Evolutionary conservation across 2,329 filamentous ascomycete species (phyloP).

Genomic region (Pseudopyrenochaeta lycopersici): DNA sequence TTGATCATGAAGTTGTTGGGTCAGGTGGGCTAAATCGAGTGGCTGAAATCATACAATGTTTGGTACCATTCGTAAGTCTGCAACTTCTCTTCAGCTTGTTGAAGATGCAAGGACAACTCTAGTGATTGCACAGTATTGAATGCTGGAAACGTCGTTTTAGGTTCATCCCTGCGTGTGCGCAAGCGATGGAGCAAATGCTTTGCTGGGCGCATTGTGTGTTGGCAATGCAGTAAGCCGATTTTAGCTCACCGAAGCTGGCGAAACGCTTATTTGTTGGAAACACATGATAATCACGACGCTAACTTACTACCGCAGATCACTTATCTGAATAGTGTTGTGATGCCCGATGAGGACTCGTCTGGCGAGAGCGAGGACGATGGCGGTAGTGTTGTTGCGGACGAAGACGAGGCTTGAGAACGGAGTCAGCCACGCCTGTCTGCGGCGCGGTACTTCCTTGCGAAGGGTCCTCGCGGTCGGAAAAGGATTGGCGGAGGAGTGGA

Average conservation of each 20-base stretch:
- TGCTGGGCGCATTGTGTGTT: constrained; percentile 34
- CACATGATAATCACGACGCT: constrained; percentile 25
- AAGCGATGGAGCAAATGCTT: constrained; percentile 19
- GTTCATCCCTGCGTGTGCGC: constrained; percentile 28
- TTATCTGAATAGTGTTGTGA: constrained; percentile 60
- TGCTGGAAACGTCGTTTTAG: constrained; percentile 8
- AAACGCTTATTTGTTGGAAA: constrained; percentile 12
- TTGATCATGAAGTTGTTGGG: constrained; percentile 69
- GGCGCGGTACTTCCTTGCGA: constrained; percentile 21
- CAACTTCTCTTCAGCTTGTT: background rate
- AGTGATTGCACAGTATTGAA: constrained; percentile 6
- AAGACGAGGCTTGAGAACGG: constrained; percentile 14
- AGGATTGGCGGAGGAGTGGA: constrained; percentile 28
- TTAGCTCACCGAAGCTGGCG: constrained; percentile 18
- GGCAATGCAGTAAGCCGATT: constrained; percentile 43
- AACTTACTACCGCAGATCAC: constrained; percentile 53
- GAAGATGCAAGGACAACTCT: background rate
- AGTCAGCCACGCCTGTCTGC: constrained; percentile 24
- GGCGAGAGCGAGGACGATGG: constrained; percentile 32
- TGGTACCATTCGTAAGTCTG: constrained; percentile 81
- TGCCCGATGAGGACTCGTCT: constrained; percentile 55
- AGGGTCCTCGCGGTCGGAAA: background rate
- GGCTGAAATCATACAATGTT: constrained; percentile 68
- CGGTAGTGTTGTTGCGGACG: constrained; percentile 10
- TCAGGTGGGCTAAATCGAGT: constrained; percentile 72